Conservation (phyloP, 805 yeast genomes). For the Teunomyces cretensis region DNA sequence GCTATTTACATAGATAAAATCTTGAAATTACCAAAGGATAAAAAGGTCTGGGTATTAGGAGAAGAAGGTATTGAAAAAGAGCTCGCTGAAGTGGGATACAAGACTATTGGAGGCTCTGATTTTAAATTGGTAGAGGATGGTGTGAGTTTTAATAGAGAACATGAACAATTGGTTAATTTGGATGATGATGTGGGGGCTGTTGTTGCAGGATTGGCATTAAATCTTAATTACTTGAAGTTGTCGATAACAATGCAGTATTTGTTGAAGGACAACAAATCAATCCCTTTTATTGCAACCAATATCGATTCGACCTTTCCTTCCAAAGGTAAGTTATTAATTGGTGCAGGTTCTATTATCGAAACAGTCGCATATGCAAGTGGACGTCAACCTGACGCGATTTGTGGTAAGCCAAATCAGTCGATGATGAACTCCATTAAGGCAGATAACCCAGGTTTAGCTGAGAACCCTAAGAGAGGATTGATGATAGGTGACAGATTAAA, state of each 20-base stretch:
- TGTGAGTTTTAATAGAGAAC: constrained; percentile 55
- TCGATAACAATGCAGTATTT: constrained; percentile 82
- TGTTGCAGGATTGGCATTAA: constrained; percentile 79
- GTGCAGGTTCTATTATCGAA: constrained; percentile 91
- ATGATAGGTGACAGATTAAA: constrained; percentile 96
- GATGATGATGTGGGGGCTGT: constrained; percentile 85
- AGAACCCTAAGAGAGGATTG: constrained; percentile 61
- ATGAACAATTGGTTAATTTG: constrained; percentile 51
- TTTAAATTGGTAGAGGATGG: constrained; percentile 47
- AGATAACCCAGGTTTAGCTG: constrained; percentile 45
- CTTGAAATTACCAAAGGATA: constrained; percentile 65
- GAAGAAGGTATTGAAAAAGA: constrained; percentile 85
- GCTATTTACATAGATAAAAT: constrained; percentile 83
- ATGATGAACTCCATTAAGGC: constrained; percentile 90
- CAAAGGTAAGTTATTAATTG: constrained; percentile 82
- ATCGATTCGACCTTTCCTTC: constrained; percentile 94
- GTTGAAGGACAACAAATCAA: constrained; percentile 50
- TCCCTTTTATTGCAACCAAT: constrained; percentile 87
- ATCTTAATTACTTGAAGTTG: constrained; percentile 76
- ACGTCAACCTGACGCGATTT: constrained; percentile 75
- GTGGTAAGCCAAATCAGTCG: constrained; percentile 88
- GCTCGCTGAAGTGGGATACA: constrained; percentile 69
- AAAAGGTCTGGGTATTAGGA: constrained; percentile 88
- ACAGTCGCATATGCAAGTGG: constrained; percentile 72
- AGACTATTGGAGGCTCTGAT: constrained; percentile 81